Evolutionary conservation across 2,329 filamentous ascomycete genomes (phyloP).

Genomic region (Ophidiomyces ophidiicola): DNA sequence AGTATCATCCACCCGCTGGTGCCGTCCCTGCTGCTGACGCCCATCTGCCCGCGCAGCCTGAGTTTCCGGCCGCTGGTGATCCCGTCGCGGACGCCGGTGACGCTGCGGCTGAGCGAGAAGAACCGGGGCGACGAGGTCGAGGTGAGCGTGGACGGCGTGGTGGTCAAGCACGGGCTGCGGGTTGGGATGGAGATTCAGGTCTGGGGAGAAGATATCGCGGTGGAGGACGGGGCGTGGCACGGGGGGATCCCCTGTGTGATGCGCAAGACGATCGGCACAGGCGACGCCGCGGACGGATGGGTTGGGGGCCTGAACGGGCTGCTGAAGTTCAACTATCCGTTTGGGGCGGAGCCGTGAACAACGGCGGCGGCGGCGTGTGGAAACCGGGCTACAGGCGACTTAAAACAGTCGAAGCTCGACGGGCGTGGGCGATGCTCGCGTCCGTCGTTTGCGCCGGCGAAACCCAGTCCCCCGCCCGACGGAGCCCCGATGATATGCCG

Average conservation of each 20-base stretch:
- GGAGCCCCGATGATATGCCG: too few species aligned
- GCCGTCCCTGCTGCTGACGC: conserved; percentile 74
- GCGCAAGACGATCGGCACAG: conserved; percentile 42
- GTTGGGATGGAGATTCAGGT: conserved; percentile 78
- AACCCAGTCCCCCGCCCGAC: too few species aligned
- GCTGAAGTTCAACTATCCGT: conserved; percentile 95
- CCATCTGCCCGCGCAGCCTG: conserved; percentile 83
- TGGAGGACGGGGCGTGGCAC: conserved; percentile 43
- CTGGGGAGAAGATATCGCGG: conserved; percentile 66
- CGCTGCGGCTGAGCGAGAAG: conserved; percentile 66
- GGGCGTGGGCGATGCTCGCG: too few species aligned
- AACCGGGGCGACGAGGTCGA: conserved; percentile 66
- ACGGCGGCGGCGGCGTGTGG: background rate
- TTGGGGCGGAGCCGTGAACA: conserved; percentile 50
- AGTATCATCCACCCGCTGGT: conserved; percentile 91
- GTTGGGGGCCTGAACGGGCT: conserved; percentile 86
- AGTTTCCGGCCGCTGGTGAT: conserved; percentile 86
- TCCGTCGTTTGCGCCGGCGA: too few species aligned
- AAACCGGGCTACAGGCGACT: too few species aligned
- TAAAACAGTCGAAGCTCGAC: too few species aligned
- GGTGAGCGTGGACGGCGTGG: conserved; percentile 65
- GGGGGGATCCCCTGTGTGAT: conserved; percentile 91
- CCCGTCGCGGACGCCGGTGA: conserved; percentile 50
- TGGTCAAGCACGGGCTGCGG: conserved; percentile 50
- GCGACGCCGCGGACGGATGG: conserved; percentile 72